Evolutionary conservation across 2,329 filamentous ascomycete genomes (phyloP).

Genomic region (Calonectria montana): DNA sequence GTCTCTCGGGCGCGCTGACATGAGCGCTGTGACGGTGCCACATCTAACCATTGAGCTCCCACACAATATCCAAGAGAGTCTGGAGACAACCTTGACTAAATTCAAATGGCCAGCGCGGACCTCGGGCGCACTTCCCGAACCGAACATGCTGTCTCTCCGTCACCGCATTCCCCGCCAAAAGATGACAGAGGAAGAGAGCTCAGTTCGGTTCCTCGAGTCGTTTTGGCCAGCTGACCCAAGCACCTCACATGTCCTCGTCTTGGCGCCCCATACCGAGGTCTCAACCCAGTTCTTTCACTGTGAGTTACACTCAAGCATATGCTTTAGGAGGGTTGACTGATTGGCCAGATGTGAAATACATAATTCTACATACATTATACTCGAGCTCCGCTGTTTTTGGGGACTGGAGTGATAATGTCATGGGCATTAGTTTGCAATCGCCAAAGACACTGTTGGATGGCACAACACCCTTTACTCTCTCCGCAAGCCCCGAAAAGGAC

Average conservation of each 20-base stretch:
- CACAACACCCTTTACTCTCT: constrained; percentile 63
- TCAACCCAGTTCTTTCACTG: constrained; percentile 86
- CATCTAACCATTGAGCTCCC: constrained; percentile 89
- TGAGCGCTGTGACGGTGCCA: constrained; percentile 75
- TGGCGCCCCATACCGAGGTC: constrained; percentile 85
- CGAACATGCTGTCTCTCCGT: constrained; percentile 74
- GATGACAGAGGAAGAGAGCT: constrained; percentile 75
- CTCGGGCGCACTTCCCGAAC: constrained; percentile 51
- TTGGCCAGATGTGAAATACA: constrained; percentile 75
- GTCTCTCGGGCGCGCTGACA: constrained; percentile 82
- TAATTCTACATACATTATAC: constrained; percentile 81
- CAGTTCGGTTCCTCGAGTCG: constrained; percentile 82
- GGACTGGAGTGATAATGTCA: constrained; percentile 65
- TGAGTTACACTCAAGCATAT: constrained; percentile 45
- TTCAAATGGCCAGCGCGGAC: constrained; percentile 75
- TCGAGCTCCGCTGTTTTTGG: constrained; percentile 61
- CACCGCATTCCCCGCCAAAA: constrained; percentile 75
- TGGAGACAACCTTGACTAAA: constrained; percentile 69
- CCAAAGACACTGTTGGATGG: constrained; percentile 74
- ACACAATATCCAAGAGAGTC: constrained; percentile 71
- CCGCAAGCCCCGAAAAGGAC: constrained; percentile 43
- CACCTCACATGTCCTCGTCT: constrained; percentile 81
- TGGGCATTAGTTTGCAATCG: constrained; percentile 84
- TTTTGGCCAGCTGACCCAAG: constrained; percentile 80
- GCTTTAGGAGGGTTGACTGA: constrained; percentile 26